These are phyloP conservation scores for Pythium coloratum DNA, from an alignment of 352 stramenopile genomes.

Conservation along the genomic window DNA sequence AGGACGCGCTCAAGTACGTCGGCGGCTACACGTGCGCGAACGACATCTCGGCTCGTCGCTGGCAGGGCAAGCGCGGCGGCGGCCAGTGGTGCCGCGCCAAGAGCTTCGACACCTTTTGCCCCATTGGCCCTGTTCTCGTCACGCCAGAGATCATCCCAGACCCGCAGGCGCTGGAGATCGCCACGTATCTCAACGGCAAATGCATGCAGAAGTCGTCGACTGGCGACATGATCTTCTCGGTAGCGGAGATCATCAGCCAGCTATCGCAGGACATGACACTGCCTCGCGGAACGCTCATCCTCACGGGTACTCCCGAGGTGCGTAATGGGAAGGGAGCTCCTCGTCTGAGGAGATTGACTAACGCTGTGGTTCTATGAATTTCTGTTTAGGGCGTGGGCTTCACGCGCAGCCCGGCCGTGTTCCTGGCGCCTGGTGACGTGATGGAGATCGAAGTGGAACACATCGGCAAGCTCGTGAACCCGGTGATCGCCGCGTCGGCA, in stretches of 20 bases:
- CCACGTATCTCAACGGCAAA: slow-evolving; percentile 80
- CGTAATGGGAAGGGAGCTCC: background rate
- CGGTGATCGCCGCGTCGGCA: slow-evolving; percentile 67
- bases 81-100: slow-evolving; percentile 90
- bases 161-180: slow-evolving; percentile 74
- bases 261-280: slow-evolving; percentile 90
- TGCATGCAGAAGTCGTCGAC: slow-evolving; percentile 89
- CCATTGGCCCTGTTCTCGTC: slow-evolving; percentile 84
- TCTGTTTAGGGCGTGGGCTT: slow-evolving; percentile 75
- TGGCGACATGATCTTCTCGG: slow-evolving; percentile 90
- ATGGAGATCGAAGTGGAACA: slow-evolving; percentile 90
- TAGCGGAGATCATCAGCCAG: slow-evolving; percentile 87
- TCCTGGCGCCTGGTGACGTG: slow-evolving; percentile 82
- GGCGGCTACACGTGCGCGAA: slow-evolving; percentile 88
- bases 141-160: slow-evolving; percentile 72
- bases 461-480: slow-evolving; percentile 89
- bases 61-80: slow-evolving; percentile 84
- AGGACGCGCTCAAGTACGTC: slow-evolving; percentile 85
- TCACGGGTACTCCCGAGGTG: slow-evolving; percentile 90
- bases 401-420: slow-evolving; percentile 85
- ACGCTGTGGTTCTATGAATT: background rate
- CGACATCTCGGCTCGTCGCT: slow-evolving; percentile 87
- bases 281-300: slow-evolving; percentile 84
- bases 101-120: slow-evolving; percentile 91
- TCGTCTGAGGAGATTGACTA: background rate